Evolutionary conservation across 2,329 filamentous ascomycete genomes (phyloP).

Genomic region (Cordyceps fumosorosea): DNA sequence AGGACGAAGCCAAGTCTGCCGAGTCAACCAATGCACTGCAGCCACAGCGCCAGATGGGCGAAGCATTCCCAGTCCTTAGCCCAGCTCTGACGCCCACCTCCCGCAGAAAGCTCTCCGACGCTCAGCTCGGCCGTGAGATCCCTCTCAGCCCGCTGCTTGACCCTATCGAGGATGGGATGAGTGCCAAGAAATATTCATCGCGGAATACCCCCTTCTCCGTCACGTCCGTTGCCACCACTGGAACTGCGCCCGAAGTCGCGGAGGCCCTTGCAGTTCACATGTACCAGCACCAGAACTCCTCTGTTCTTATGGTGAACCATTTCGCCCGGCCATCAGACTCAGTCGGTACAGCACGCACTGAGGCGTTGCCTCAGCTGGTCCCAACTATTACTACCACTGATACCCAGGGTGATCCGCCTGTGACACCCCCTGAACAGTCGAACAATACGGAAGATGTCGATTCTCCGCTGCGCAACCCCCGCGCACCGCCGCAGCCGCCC

Average conservation of each 20-base stretch:
- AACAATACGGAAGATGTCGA: constrained; percentile 49
- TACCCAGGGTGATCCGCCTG: constrained; percentile 33
- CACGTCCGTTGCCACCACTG: constrained; percentile 54
- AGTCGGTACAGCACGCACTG: constrained; percentile 25
- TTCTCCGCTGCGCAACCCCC: constrained; percentile 56
- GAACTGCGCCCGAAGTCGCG: constrained; percentile 55
- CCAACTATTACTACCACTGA: constrained; percentile 34
- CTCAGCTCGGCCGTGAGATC: constrained; percentile 19
- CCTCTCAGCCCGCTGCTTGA: constrained; percentile 26
- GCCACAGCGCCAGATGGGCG: constrained; percentile 18
- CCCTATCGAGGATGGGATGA: constrained; percentile 45
- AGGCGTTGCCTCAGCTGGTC: constrained; percentile 21
- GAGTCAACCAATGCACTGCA: background rate
- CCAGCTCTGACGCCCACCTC: background rate
- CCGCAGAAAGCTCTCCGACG: background rate
- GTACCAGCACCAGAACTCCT: constrained; percentile 59
- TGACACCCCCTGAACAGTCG: constrained; percentile 46
- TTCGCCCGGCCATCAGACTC: constrained; percentile 44
- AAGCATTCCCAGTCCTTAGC: background rate
- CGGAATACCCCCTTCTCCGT: constrained; percentile 58
- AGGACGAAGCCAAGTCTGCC: constrained; percentile 20
- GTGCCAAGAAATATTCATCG: constrained; percentile 45
- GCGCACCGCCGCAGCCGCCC: constrained; percentile 50
- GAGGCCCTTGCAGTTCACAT: constrained; percentile 57
- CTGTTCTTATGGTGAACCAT: constrained; percentile 54